Percentiles rank a stretch among this genome's conserved stretches.
Evolutionary conservation across 2,329 filamentous ascomycete genomes (phyloP).

Genomic region (Penicillium sclerotigenum): DNA sequence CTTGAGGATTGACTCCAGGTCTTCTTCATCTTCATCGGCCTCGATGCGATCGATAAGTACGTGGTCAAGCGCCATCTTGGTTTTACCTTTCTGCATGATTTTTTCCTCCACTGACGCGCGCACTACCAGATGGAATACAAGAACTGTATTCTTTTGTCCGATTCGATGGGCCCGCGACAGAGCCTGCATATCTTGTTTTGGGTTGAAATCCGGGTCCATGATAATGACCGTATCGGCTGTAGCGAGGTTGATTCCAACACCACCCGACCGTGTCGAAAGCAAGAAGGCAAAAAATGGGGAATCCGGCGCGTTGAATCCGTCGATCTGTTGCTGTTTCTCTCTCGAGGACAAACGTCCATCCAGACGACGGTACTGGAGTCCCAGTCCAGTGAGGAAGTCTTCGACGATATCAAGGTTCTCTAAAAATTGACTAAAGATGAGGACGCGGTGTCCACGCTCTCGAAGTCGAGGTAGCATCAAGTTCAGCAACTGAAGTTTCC

Average conservation of each 20-base stretch:
- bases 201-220: constrained; percentile 94
- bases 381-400: constrained; percentile 79
- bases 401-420: constrained; percentile 83
- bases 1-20: constrained; percentile 82
- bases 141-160: constrained; percentile 90
- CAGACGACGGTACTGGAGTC: constrained; percentile 71
- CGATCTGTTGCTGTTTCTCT: constrained; percentile 91
- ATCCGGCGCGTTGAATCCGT: constrained; percentile 82
- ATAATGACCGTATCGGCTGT: constrained; percentile 98
- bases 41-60: constrained; percentile 91
- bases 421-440: constrained; percentile 95
- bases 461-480: constrained; percentile 83
- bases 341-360: constrained; percentile 79
- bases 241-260: constrained; percentile 95
- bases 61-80: constrained; percentile 94
- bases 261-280: constrained; percentile 88
- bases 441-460: constrained; percentile 79
- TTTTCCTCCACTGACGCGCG: constrained; percentile 87
- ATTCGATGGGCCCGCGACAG: constrained; percentile 93
- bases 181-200: constrained; percentile 95
- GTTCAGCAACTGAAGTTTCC: constrained; percentile 80
- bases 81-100: constrained; percentile 91
- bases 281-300: constrained; percentile 86
- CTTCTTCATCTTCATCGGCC: constrained; percentile 72
- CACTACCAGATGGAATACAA: constrained; percentile 93